Evolutionary conservation across 257 asterid species (phyloP).

Genomic region (Datura wrightii): DNA sequence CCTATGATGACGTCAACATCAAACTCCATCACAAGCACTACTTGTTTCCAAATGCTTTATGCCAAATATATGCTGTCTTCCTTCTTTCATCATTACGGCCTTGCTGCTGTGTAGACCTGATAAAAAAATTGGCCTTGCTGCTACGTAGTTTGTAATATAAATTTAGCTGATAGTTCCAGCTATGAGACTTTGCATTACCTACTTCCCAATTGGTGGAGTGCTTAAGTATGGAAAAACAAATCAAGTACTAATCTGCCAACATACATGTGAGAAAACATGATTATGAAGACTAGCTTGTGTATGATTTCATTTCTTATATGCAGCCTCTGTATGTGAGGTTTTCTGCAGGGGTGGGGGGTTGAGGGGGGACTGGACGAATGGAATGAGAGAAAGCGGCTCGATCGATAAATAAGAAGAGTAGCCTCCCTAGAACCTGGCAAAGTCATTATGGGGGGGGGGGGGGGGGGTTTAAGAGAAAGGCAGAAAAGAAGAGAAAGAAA

Average conservation of each 20-base stretch:
- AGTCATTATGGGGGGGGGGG: too few species aligned
- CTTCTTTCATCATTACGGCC: conserved; percentile 1
- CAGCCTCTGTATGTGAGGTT: background rate
- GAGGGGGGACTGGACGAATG: too few species aligned
- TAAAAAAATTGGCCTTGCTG: background rate
- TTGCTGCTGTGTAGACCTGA: background rate
- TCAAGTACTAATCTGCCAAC: background rate
- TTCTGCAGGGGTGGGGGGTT: too few species aligned
- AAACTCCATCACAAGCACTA: background rate
- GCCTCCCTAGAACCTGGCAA: too few species aligned
- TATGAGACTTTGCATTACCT: background rate
- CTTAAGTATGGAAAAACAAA: background rate
- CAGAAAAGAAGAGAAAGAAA: background rate
- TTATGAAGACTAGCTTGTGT: background rate
- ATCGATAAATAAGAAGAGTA: too few species aligned
- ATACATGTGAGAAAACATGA: background rate
- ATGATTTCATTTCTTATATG: conserved; percentile 10
- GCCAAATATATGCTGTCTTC: background rate
- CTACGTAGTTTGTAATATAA: background rate
- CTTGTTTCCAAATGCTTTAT: background rate
- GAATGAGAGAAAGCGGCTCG: too few species aligned
- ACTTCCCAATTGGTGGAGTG: background rate
- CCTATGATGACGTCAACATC: background rate
- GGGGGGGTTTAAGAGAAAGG: background rate
- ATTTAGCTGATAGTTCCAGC: conserved; percentile 22